Percentiles rank a stretch among this genome's conserved stretches.
phyloP scores from a whole-genome alignment of 257 asterid species.

The Solanum virginianum region DNA sequence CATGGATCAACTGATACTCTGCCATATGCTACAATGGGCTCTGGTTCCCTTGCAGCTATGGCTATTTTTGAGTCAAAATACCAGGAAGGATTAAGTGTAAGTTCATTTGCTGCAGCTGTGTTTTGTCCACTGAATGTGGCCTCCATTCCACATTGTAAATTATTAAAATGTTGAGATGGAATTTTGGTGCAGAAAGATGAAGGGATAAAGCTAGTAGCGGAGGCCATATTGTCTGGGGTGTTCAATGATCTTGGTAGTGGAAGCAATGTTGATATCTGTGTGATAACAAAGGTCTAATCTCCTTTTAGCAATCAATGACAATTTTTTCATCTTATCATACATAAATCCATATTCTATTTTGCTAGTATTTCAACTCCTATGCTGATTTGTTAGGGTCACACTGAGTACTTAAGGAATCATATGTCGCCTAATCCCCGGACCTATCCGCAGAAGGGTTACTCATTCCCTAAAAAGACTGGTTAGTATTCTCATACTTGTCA shows the following conservation, averaged over 20 bases:
- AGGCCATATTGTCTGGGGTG: constrained; percentile 84
- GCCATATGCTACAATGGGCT: constrained; percentile 97
- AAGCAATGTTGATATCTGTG: constrained; percentile 87
- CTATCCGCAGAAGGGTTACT: constrained; percentile 59
- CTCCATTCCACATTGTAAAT: not conserved
- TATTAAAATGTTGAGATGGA: not conserved
- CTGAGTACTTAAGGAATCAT: constrained; percentile 70
- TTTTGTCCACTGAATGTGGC: not conserved
- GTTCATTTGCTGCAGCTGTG: constrained; percentile 7
- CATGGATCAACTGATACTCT: constrained; percentile 97
- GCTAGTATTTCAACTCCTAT: not conserved
- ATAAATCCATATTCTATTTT: not conserved
- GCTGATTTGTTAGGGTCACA: constrained; percentile 38
- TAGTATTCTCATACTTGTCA: constrained; percentile 8
- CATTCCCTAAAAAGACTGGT: constrained; percentile 80
- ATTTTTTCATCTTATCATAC: not conserved
- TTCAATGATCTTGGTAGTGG: constrained; percentile 98
- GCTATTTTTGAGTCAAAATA: constrained; percentile 77
- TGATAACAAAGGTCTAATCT: constrained; percentile 58
- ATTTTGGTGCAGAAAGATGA: constrained; percentile 56
- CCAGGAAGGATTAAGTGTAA: constrained; percentile 68
- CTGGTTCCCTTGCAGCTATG: constrained; percentile 99
- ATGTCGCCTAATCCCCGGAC: constrained; percentile 76
- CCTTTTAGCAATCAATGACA: not conserved
- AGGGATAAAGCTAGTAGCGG: constrained; percentile 70